Base-by-base conservation (phyloP, 352 stramenopile genomes). In the Thalassiosira livingstoniorum region DNA sequence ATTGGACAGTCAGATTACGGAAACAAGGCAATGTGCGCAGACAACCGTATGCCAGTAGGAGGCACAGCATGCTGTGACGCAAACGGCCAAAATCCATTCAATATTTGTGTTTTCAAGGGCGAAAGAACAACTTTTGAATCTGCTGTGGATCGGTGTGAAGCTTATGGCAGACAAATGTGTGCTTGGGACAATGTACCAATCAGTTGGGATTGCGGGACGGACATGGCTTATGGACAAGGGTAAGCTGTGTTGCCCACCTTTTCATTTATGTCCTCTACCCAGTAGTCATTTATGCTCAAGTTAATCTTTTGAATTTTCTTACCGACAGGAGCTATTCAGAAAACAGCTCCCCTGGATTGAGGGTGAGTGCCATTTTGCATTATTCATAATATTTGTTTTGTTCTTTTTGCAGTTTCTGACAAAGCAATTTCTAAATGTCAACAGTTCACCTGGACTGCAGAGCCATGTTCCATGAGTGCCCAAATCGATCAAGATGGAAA, bases 31-130 rank as follows among this genome's bases (percentile, higher is more conserved):
- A 83, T 87, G 60, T 85, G 78, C 54, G 78, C 70, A 53, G 70
- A 85, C 64, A 60, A 63, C 35, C 64, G 70, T 18, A 32, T 75
- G 13, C 31, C 78, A 25, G 70, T 85, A 13, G 78, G 69, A 32
- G 78, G 80, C 51, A 83, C 80, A 70, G 74, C 76, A 21, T 87
- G 80, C 65, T 87, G 80, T 69, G 54, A 87, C 62, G 27, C 61
- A 11, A 31, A 25, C n/a, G 68, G 68, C 10, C 10, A 15, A 31
- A 63, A 65, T 42, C 80, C 80, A 35, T 32, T 58, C 7, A 78
- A 76, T 43, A 80, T 87, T 53, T 87, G 80, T 75, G 55, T 87
- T 0, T 87, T 83, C 51, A 79, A 76, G 39, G 78, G 78, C 29
- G 78, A 85, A 60, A 51, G 78, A 34, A 77, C 72, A 64, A 74